Conservation (phyloP, 2,329 filamentous ascomycete species). For the Trichophyton mentagrophytes region DNA sequence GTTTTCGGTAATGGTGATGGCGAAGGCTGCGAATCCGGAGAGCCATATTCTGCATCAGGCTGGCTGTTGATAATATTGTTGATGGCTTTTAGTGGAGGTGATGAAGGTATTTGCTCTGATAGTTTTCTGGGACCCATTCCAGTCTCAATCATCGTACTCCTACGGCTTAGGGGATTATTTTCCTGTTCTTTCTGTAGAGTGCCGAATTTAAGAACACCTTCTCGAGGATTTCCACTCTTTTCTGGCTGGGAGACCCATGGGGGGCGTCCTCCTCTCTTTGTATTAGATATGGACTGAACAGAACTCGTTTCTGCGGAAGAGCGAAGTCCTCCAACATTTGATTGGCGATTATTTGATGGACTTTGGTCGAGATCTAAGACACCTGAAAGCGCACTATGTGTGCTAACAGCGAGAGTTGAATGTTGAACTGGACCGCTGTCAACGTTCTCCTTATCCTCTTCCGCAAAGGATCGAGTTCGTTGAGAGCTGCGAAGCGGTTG, state of each 20-base stretch:
- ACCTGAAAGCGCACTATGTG: slow-evolving; percentile 30
- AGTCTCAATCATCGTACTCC: neutral
- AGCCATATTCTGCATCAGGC: neutral
- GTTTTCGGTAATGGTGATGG: neutral
- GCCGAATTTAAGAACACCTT: neutral
- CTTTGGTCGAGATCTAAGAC: slow-evolving; percentile 21
- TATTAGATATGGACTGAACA: neutral
- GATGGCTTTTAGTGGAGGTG: neutral
- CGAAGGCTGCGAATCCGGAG: neutral
- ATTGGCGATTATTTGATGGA: slow-evolving; percentile 10
- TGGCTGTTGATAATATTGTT: neutral
- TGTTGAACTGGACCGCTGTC: slow-evolving; percentile 19
- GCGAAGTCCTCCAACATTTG: neutral
- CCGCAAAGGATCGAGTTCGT: slow-evolving; percentile 20
- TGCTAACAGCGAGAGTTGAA: slow-evolving; percentile 21
- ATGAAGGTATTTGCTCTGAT: neutral
- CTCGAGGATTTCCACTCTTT: neutral
- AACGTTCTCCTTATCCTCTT: slow-evolving; percentile 39
- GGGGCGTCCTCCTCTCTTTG: neutral
- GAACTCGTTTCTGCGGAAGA: neutral
- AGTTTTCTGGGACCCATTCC: neutral
- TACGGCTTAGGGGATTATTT: neutral
- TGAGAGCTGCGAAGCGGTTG: slow-evolving; percentile 20
- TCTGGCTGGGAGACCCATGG: neutral
- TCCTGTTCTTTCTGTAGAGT: neutral